Conservation (phyloP, 2,329 filamentous ascomycete species). For the Curvularia spicifera region DNA sequence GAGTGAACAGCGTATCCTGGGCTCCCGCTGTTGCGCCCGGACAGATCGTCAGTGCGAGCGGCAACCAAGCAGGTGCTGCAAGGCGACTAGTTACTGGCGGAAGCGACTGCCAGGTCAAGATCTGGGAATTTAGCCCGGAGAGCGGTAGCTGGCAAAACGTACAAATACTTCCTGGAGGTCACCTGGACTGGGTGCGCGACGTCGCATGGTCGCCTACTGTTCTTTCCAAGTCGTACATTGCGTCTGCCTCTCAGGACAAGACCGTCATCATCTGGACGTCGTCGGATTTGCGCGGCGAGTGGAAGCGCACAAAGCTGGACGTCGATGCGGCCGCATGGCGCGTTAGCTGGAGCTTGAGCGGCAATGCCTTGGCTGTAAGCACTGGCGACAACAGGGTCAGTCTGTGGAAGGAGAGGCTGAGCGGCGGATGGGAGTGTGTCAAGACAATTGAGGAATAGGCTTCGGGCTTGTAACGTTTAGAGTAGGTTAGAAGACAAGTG, state of each 20-base stretch:
- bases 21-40: constrained; percentile 85
- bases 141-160: constrained; percentile 60
- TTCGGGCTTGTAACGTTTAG: background rate
- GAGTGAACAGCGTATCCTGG: constrained; percentile 96
- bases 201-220: constrained; percentile 97
- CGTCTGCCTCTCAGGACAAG: constrained; percentile 93
- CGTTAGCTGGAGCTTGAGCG: constrained; percentile 96
- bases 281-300: constrained; percentile 63
- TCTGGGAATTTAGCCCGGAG: constrained; percentile 77
- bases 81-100: constrained; percentile 93
- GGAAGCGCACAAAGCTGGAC: constrained; percentile 83
- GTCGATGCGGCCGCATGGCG: constrained; percentile 94
- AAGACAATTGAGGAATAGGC: constrained; percentile 89
- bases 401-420: constrained; percentile 97
- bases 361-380: constrained; percentile 93
- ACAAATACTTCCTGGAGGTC: constrained; percentile 74
- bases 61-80: constrained; percentile 62
- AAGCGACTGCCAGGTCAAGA: constrained; percentile 89
- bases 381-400: constrained; percentile 96
- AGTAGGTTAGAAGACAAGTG: background rate
- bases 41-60: constrained; percentile 76
- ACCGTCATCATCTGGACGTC: constrained; percentile 95
- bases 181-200: constrained; percentile 96
- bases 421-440: constrained; percentile 95
- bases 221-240: constrained; percentile 94